Evolutionary conservation across 2,329 filamentous ascomycete species (phyloP).

Genomic region (Tolypocladium cylindrosporum): DNA sequence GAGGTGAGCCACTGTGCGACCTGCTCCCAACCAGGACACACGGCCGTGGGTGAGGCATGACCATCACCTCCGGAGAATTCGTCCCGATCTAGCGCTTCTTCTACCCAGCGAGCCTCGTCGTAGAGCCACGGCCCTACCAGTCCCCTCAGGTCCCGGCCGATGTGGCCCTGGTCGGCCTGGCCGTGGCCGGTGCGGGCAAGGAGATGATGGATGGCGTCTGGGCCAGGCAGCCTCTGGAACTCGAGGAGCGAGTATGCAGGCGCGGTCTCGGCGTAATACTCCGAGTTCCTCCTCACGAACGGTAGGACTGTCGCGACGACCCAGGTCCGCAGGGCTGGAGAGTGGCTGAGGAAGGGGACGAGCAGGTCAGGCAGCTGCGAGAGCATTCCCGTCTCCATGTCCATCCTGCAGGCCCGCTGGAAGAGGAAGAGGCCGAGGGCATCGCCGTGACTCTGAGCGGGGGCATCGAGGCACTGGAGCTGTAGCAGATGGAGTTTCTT

Average conservation of each 20-base stretch:
- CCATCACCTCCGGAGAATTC: conserved; percentile 6
- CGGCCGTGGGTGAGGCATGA: conserved; percentile 17
- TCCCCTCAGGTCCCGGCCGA: conserved; percentile 57
- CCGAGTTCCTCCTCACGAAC: conserved; percentile 55
- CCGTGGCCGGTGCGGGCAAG: conserved; percentile 43
- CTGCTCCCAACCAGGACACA: conserved; percentile 57
- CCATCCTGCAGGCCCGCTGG: conserved; percentile 57
- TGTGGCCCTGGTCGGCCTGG: conserved; percentile 26
- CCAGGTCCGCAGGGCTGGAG: conserved; percentile 55
- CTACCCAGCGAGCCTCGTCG: conserved; percentile 47
- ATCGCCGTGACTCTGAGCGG: conserved; percentile 40
- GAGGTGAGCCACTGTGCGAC: conserved; percentile 57
- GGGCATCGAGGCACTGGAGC: conserved; percentile 40
- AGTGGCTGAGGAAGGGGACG: conserved; percentile 55
- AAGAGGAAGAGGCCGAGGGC: conserved; percentile 54
- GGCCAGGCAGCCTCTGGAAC: conserved; percentile 53
- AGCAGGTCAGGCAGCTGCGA: conserved; percentile 58
- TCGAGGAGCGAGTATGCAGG: conserved; percentile 44
- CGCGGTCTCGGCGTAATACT: conserved; percentile 52
- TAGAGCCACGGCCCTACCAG: conserved; percentile 67
- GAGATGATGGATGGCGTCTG: conserved; percentile 48
- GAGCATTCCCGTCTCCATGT: conserved; percentile 62
- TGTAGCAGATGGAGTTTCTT: conserved; percentile 53
- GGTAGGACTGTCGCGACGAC: conserved; percentile 60
- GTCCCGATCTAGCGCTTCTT: conserved; percentile 1